These are phyloP conservation scores for Tilletia indica DNA, from an alignment of 1,284 basidiomycete species.

Conservation along the genomic window DNA sequence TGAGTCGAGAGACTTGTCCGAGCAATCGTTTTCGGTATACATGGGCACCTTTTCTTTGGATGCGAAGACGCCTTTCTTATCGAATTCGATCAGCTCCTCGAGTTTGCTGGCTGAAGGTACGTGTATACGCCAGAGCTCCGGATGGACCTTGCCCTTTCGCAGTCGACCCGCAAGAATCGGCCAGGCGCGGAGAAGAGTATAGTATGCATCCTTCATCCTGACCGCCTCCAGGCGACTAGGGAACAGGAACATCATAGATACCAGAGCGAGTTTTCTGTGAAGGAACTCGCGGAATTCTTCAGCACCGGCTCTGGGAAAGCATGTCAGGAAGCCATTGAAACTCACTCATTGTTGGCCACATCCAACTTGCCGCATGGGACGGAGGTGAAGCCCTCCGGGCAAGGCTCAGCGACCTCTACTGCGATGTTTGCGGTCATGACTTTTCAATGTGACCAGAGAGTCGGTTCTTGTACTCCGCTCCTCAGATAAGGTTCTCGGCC, in stretches of 20 bases:
- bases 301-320: neutral
- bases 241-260: neutral
- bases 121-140: conserved; percentile 1
- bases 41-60: neutral
- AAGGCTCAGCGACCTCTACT: too few species aligned
- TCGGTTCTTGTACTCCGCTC: too few species aligned
- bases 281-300: neutral
- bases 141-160: neutral
- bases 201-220: neutral
- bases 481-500: too few species aligned
- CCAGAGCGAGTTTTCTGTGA: neutral
- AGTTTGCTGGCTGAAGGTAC: neutral
- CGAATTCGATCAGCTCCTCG: neutral
- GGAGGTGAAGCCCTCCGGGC: neutral
- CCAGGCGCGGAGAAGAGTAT: neutral
- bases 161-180: conserved; percentile 8
- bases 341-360: conserved; percentile 14
- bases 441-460: too few species aligned
- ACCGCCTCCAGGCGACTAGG: neutral
- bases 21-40: neutral
- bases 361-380: neutral
- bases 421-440: too few species aligned
- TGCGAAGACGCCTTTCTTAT: neutral
- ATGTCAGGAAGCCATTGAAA: neutral
- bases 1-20: neutral